Base-by-base conservation (phyloP, 352 stramenopile genomes). In the Lagenidium sp. region DNA sequence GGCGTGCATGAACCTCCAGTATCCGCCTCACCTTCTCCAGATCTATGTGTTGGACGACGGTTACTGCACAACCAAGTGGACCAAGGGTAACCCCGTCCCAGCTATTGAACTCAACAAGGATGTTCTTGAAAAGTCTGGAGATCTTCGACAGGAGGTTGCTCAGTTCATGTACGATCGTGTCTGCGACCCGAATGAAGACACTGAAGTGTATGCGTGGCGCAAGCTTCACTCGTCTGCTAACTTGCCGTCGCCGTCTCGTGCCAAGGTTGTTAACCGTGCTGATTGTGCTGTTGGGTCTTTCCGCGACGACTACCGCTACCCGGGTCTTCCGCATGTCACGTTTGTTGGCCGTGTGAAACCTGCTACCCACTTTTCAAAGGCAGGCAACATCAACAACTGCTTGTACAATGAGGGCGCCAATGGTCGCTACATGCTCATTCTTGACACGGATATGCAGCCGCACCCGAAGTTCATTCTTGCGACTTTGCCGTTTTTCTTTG, bases 111-210 rank as follows among this genome's bases (percentile, higher is more conserved):
- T 94, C 0, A 84, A 92, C 63, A 87, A 86, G 53, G 58, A 65
- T 8, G 47, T 88, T 16, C 66, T 91, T 0, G 81, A 95, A 37
- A 88, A 80, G 29, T 53, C 76, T 2, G 82, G 82, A 16, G 82
- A 93, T 22, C 41, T 90, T 11, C 77, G 80, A 22, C 80, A 88
- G 36, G 80, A 93, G 58, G 63, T 93, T 1, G 80, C 80, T 15
- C 80, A 93, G 62, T 93, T 88, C 65, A 88, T 93, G 77, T 93
- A 83, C 49, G 80, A 93, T 49, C 80, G 80, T 24, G 80, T 93
- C 36, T 88, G 75, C 35, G 80, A 93, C 42, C 66, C 80, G 6
- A 87, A 88, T 44, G 80, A 93, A 43, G 80, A 90, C 1, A 87
- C 90, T 57, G 80, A 93, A 47, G 77, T 93, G 47, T 86, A 93